Evolutionary conservation across 345 rosid genomes (phyloP).

Genomic region (Draba incana): DNA sequence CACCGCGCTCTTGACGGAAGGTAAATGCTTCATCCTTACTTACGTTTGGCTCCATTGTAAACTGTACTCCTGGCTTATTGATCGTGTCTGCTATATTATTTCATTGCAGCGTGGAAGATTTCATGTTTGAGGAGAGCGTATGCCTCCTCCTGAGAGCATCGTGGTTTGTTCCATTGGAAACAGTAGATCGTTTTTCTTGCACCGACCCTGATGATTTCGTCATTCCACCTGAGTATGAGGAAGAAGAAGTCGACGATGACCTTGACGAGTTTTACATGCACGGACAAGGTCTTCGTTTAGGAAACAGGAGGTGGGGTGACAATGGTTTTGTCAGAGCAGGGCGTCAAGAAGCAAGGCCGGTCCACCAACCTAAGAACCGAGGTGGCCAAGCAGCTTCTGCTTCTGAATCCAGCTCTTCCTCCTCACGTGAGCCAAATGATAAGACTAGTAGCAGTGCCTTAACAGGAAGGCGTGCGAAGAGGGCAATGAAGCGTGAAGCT

Average conservation of each 20-base stretch:
- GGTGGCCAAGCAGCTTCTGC: constrained; percentile 45
- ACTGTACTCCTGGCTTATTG: neutral
- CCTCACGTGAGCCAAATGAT: constrained; percentile 58
- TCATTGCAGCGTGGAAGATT: constrained; percentile 67
- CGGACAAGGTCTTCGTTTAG: constrained; percentile 61
- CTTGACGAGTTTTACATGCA: constrained; percentile 65
- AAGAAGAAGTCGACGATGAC: constrained; percentile 59
- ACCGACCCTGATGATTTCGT: constrained; percentile 56
- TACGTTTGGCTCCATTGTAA: constrained; percentile 5
- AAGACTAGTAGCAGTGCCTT: constrained; percentile 51
- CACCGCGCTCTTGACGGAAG: constrained; percentile 91
- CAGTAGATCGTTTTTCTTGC: constrained; percentile 52
- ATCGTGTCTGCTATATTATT: neutral
- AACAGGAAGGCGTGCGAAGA: constrained; percentile 85
- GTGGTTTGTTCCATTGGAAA: constrained; percentile 71
- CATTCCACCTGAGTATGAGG: constrained; percentile 47
- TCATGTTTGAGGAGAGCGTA: constrained; percentile 94
- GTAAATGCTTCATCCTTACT: constrained; percentile 39
- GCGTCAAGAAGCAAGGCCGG: constrained; percentile 85
- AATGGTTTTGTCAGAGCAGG: constrained; percentile 89
- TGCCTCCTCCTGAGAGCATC: constrained; percentile 87
- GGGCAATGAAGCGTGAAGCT: constrained; percentile 92
- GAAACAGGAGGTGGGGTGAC: constrained; percentile 95
- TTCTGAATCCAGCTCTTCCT: constrained; percentile 49
- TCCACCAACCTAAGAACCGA: constrained; percentile 34